Base-by-base conservation (phyloP, 345 rosid genomes). In the Acer yangbiense region DNA sequence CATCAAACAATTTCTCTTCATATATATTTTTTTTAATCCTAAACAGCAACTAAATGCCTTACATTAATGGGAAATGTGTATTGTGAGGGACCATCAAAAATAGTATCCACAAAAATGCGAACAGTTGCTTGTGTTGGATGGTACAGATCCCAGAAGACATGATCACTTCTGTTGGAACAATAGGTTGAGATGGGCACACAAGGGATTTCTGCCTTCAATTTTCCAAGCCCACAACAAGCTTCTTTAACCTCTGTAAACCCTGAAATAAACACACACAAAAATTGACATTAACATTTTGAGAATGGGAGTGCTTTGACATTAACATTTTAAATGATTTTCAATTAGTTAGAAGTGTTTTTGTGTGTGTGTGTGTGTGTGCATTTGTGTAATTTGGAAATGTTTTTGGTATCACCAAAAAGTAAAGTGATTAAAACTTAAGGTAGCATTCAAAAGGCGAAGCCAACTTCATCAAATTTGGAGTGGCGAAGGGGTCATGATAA, bases 181-280 rank as follows among this genome's bases (percentile, higher is more conserved):
- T 77, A 82, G 5, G 64, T 79, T 0, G 98, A 68, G 2, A 86
- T 23, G 0, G 94, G 97, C 48, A 86, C 9, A 74, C 98, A 95
- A 14, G 91, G 88, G 3, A 72, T 3, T 0, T 72, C 60, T 1
- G 98, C 94, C 32, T 79, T 93, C 69, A 93, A 77, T 8, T 68
- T 63, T 3, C 98, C 98, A 2, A 62, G 76, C 48, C 98, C 98
- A 80, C 98, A 95, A 60, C 98, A 92, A 0, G 98, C 98, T 7
- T 90, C 80, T 82, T 85, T 84, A 25, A 85, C 87, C 77, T 93
- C 93, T 1, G 25, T 57, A 73, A 90, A 89, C 20, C 93, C 95
- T 92, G 88, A 76, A 83, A 75, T 48, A 17, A 67, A 67, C 14
- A 50, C n/a, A 20, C 23, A 41, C 97, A 35, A 77, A 73, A 20